Conservation (phyloP, 805 yeast genomes). For the Saturnispora quitensis region DNA sequence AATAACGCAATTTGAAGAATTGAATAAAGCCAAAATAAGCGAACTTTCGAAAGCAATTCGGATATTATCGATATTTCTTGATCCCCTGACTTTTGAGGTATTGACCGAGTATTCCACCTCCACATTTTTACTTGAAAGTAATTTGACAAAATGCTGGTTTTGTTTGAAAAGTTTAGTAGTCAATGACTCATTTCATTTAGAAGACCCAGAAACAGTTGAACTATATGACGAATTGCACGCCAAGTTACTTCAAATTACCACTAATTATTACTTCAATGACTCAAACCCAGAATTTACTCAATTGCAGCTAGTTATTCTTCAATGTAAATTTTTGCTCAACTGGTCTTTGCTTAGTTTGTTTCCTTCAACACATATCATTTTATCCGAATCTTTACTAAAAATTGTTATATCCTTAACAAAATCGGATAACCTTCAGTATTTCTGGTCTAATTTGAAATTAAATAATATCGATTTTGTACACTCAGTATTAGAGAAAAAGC, state of each 20-base stretch:
- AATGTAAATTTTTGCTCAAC: slow-evolving; percentile 22
- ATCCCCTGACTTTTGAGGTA: slow-evolving; percentile 15
- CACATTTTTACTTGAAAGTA: slow-evolving; percentile 18
- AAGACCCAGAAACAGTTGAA: slow-evolving; percentile 7
- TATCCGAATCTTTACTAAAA: slow-evolving; percentile 23
- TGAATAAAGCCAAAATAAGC: slow-evolving; percentile 18
- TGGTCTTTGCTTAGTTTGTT: slow-evolving; percentile 23
- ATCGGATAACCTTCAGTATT: slow-evolving; percentile 14
- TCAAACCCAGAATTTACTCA: slow-evolving; percentile 12
- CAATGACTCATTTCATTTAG: slow-evolving; percentile 18
- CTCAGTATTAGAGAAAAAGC: background rate
- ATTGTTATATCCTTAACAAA: slow-evolving; percentile 14
- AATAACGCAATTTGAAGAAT: slow-evolving; percentile 11
- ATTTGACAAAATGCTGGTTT: slow-evolving; percentile 25
- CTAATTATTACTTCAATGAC: slow-evolving; percentile 16
- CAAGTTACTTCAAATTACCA: slow-evolving; percentile 17
- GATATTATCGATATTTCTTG: slow-evolving; percentile 20
- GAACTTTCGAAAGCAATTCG: slow-evolving; percentile 22
- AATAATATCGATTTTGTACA: slow-evolving; percentile 1
- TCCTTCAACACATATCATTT: slow-evolving; percentile 18
- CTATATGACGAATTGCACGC: slow-evolving; percentile 24
- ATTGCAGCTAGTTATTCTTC: slow-evolving; percentile 14
- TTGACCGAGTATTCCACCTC: slow-evolving; percentile 18
- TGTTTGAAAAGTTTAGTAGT: slow-evolving; percentile 25
- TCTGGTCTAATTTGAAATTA: slow-evolving; percentile 19